Evolutionary conservation across 139 green algal genomes (phyloP).

Genomic region (Coccomyxa sp.): DNA sequence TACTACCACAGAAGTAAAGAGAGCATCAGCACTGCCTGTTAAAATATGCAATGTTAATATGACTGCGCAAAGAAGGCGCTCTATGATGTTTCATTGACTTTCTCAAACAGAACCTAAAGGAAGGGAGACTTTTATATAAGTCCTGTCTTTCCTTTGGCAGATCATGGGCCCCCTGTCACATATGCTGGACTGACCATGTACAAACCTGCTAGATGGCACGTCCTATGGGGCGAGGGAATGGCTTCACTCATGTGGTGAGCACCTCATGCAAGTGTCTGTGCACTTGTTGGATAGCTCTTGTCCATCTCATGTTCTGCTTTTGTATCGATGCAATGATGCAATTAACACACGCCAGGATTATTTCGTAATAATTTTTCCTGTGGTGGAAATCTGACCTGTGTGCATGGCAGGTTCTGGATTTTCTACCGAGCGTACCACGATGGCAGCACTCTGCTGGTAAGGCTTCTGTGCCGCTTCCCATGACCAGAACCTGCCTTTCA

Average conservation of each 20-base stretch:
- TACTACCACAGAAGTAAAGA: too few relatives aligned
- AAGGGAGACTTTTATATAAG: not conserved
- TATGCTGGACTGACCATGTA: constrained; percentile 65
- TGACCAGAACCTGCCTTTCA: not conserved
- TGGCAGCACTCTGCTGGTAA: constrained; percentile 51
- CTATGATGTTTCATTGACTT: too few relatives aligned
- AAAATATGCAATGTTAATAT: not conserved
- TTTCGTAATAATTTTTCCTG: not conserved
- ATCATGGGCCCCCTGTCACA: constrained; percentile 39
- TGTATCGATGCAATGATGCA: too few relatives aligned
- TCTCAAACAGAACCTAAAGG: too few relatives aligned
- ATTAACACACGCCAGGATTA: not conserved
- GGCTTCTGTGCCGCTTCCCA: not conserved
- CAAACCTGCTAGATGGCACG: constrained; percentile 46
- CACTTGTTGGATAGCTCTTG: too few relatives aligned
- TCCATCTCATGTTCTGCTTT: not conserved
- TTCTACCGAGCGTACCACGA: constrained; percentile 70
- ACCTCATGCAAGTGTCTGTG: too few relatives aligned
- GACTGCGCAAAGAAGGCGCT: not conserved
- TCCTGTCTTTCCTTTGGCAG: constrained; percentile 1
- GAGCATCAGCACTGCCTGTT: too few relatives aligned
- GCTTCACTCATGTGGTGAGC: constrained; percentile 62
- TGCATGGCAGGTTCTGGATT: constrained; percentile 60
- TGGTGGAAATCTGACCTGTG: not conserved
- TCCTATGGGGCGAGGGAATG: constrained; percentile 40